phyloP scores from a whole-genome alignment of 2,329 filamentous ascomycete genomes.

The Exophiala calicioides region DNA sequence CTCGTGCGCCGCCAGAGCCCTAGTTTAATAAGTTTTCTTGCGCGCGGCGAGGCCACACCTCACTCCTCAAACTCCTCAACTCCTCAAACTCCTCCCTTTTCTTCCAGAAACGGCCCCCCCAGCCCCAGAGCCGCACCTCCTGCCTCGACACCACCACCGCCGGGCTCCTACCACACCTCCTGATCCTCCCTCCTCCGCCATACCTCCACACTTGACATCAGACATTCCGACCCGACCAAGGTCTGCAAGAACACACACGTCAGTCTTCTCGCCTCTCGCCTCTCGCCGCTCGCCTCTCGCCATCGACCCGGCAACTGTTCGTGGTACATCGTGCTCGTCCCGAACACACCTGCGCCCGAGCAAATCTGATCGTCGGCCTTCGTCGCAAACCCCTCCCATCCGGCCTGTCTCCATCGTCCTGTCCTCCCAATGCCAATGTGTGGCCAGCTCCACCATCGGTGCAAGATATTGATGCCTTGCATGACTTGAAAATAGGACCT shows the following conservation, averaged over 20 bases:
- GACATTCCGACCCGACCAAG: constrained; percentile 23
- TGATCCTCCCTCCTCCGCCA: constrained; percentile 6
- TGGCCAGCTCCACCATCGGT: constrained; percentile 23
- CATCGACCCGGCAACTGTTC: constrained; percentile 23
- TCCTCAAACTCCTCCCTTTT: too few relatives aligned
- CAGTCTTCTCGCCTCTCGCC: too few relatives aligned
- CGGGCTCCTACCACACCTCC: too few relatives aligned
- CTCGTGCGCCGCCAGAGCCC: too few relatives aligned
- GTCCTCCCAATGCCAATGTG: constrained; percentile 26
- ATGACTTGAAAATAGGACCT: constrained; percentile 26
- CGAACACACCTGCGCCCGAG: constrained; percentile 16
- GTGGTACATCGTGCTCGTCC: constrained; percentile 18
- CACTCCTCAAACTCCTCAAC: too few relatives aligned
- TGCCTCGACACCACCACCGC: too few relatives aligned
- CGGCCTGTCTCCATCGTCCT: constrained; percentile 14
- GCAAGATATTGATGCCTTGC: constrained; percentile 26
- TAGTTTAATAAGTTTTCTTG: too few relatives aligned
- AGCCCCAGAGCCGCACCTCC: not conserved
- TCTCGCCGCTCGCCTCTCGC: constrained; percentile 13
- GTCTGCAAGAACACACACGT: constrained; percentile 14
- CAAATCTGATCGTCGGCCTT: constrained; percentile 5
- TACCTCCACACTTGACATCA: constrained; percentile 24
- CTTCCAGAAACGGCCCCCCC: too few relatives aligned
- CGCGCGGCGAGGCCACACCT: too few relatives aligned
- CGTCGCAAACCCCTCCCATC: constrained; percentile 5